Conservation (phyloP, 2,329 filamentous ascomycete species). For the Monosporascus sp. region DNA sequence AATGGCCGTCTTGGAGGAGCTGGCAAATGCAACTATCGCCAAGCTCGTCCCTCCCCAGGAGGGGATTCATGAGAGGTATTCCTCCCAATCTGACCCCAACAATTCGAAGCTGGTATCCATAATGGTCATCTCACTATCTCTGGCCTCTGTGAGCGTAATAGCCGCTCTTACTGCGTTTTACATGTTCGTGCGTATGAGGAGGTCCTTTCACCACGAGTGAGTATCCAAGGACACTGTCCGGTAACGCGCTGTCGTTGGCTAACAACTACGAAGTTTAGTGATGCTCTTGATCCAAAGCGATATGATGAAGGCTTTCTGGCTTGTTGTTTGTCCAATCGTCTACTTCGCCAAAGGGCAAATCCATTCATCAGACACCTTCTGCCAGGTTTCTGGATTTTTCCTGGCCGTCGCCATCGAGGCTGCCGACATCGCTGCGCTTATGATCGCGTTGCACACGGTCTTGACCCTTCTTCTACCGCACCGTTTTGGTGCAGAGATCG, state of each 20-base stretch:
- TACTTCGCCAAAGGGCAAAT: conserved; percentile 49
- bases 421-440: conserved; percentile 64
- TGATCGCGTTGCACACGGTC: conserved; percentile 68
- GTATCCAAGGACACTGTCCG: conserved; percentile 18
- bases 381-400: conserved; percentile 64
- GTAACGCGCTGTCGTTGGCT: conserved; percentile 8
- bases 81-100: not conserved
- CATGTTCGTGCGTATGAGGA: conserved; percentile 69
- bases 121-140: conserved; percentile 35
- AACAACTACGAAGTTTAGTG: conserved; percentile 51
- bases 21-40: not conserved
- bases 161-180: conserved; percentile 54
- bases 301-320: conserved; percentile 64
- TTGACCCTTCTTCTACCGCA: conserved; percentile 63
- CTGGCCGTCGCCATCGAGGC: conserved; percentile 62
- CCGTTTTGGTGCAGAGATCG: conserved; percentile 45
- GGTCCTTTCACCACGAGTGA: conserved; percentile 69
- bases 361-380: conserved; percentile 48
- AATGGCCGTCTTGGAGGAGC: not conserved
- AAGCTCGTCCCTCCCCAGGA: not conserved
- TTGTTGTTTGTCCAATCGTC: conserved; percentile 58
- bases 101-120: conserved; percentile 20
- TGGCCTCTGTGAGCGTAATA: conserved; percentile 48
- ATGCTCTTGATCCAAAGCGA: conserved; percentile 70
- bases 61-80: not conserved